These are phyloP conservation scores for Plasmopara halstedii DNA, from an alignment of 352 stramenopile species.

Conservation along the genomic window DNA sequence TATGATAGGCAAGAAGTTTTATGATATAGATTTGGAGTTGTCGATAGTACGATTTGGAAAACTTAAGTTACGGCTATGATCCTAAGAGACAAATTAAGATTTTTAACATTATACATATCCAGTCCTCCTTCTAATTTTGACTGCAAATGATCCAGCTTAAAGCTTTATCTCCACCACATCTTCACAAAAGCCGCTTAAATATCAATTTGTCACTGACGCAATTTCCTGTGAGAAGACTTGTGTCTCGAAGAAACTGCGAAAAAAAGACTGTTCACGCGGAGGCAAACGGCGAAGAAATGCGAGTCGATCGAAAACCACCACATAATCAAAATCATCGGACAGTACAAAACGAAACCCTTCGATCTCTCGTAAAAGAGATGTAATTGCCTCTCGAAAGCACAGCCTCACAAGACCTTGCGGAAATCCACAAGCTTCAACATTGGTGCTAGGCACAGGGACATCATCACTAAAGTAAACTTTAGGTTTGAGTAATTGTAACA, in stretches of 20 bases:
- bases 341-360: constrained; percentile 81
- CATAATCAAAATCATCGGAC: constrained; percentile 82
- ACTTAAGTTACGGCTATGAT: too few relatives aligned
- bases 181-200: constrained; percentile 12
- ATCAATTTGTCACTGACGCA: constrained; percentile 36
- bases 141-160: too few relatives aligned
- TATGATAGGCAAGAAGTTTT: too few relatives aligned
- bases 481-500: constrained; percentile 64
- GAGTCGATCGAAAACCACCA: constrained; percentile 79
- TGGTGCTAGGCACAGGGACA: constrained; percentile 48
- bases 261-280: constrained; percentile 54
- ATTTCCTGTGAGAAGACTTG: constrained; percentile 84
- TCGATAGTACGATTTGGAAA: too few relatives aligned
- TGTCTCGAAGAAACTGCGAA: constrained; percentile 74
- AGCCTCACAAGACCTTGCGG: constrained; percentile 49
- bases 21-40: too few relatives aligned
- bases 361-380: constrained; percentile 44
- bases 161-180: too few relatives aligned
- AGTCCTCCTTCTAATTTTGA: too few relatives aligned
- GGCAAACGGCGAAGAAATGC: constrained; percentile 55
- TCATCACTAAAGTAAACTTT: constrained; percentile 74
- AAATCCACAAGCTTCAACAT: constrained; percentile 30
- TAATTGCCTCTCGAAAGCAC: constrained; percentile 46
- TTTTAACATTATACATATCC: too few relatives aligned
- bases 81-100: too few relatives aligned